These are phyloP conservation scores for Wakefieldia striispora DNA, from an alignment of 768 basidiomycete genomes.

Conservation along the genomic window DNA sequence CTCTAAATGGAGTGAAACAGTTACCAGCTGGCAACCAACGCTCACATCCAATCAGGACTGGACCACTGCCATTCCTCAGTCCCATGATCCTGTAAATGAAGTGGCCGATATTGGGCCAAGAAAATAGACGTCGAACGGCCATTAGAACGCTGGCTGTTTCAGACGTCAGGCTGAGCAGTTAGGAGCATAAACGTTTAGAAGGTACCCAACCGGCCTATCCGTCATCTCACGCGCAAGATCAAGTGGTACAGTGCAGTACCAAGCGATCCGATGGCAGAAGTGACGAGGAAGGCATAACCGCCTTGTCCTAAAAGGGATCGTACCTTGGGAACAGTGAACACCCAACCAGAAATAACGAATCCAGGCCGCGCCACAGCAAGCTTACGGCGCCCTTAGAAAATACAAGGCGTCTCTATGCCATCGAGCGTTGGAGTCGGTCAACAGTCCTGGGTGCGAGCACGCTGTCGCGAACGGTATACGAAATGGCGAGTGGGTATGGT, in stretches of 20 bases:
- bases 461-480: too few species aligned
- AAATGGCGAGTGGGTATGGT: too few species aligned
- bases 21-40: too few species aligned
- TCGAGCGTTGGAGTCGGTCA: not conserved
- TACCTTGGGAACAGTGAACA: not conserved
- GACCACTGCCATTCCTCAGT: not conserved
- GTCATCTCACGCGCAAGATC: too few species aligned
- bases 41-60: not conserved
- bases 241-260: too few species aligned
- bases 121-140: not conserved
- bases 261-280: not conserved
- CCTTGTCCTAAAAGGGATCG: constrained; percentile 1
- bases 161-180: constrained; percentile 13
- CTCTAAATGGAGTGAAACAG: constrained; percentile 12
- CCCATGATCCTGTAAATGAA: constrained; percentile 18
- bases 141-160: not conserved
- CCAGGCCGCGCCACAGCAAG: not conserved
- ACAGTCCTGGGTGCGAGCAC: not conserved
- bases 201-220: too few species aligned
- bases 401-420: constrained; percentile 22
- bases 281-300: not conserved
- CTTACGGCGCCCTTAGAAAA: constrained; percentile 7
- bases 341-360: constrained; percentile 1
- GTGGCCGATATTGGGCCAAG: not conserved
- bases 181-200: not conserved